Base-by-base conservation (phyloP, 495 filamentous ascomycete species). In the Penicillium salamii region DNA sequence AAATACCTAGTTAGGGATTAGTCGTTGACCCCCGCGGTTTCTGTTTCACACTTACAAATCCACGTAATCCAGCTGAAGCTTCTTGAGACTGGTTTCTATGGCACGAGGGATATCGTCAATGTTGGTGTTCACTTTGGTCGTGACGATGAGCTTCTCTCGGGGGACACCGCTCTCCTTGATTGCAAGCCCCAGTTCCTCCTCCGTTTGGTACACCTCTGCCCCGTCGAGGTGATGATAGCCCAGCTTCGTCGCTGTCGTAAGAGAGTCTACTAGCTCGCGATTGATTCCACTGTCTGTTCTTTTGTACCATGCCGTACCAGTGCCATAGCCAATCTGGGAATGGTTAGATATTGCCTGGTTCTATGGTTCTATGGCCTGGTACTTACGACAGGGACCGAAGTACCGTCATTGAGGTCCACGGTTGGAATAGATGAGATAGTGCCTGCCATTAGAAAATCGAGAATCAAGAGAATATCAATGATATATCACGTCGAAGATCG, bases 161-260 rank as follows among this genome's bases (percentile, higher is more conserved):
- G 81, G 73, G 0, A 91, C 61, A 20, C 78, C 77, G 54, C 81
- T 77, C 57, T 86, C 77, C 49, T 84, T 76, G 64, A 96, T 90
- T 9, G 85, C 89, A 12, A 74, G 59, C 31, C 90, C 90, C 21
- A 92, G 70, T 58, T 92, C 88, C 29, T 65, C 54, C 62, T 96
- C 90, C 33, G 90, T 96, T 54, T 81, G 78, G 71, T 96, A 93
- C 5, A 81, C 81, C 81, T 95, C 86, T 21, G 90, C 90, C 8
- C 85, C 83, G 67, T 96, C 90, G 14, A 92, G 72, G 57, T 95
- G 89, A 45, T 72, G 66, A 66, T 86, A 95, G 19, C 87, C 89
- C 26, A 81, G 66, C 39, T 80, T 79, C 53, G 91, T 80, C 4
- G 90, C 88, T 21, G 66, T 79, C 38, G 89, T 78, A n/a, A 84